A percentile compares a stretch with the other conserved stretches of the same genome.
These are phyloP conservation scores for Cytospora piceicola DNA, from an alignment of 2,329 filamentous ascomycete species.

Conservation along the genomic window DNA sequence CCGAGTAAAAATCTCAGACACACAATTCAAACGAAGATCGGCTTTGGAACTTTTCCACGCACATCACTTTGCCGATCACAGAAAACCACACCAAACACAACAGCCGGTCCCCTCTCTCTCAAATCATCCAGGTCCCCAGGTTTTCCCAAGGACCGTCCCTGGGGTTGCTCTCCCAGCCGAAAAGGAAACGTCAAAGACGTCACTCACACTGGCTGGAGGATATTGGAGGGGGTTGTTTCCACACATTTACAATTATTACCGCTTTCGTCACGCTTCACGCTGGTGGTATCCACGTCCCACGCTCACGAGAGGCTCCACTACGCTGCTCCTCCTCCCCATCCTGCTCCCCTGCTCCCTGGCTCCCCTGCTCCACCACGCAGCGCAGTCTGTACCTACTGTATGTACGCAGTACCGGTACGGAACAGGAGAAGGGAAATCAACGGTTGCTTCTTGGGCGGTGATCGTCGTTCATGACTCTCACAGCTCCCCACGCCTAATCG, in stretches of 20 bases:
- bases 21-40: conserved; percentile 10
- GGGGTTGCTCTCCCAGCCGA: not conserved
- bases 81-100: conserved; percentile 4
- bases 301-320: not conserved
- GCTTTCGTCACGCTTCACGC: conserved; percentile 2
- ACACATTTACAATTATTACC: conserved; percentile 2
- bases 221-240: not conserved
- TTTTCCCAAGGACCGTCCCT: not conserved
- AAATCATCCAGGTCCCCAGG: conserved; percentile 6
- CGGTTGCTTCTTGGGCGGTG: conserved; percentile 15
- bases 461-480: conserved; percentile 25
- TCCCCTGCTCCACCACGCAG: too few relatives aligned
- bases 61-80: conserved; percentile 23
- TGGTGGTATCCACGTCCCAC: conserved; percentile 1
- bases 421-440: conserved; percentile 10
- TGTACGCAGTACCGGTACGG: conserved; percentile 15
- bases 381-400: conserved; percentile 2
- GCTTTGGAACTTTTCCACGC: conserved; percentile 23
- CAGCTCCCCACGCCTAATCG: conserved; percentile 24
- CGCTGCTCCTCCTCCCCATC: not conserved
- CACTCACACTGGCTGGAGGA: not conserved
- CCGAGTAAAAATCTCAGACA: conserved; percentile 3
- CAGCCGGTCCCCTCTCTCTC: conserved; percentile 15
- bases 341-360: not conserved
- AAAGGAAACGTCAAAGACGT: not conserved